Evolutionary conservation across 345 rosid genomes (phyloP), one percentile per base, ranked within the genome.

Genomic region (Syzygium aromaticum): DNA sequence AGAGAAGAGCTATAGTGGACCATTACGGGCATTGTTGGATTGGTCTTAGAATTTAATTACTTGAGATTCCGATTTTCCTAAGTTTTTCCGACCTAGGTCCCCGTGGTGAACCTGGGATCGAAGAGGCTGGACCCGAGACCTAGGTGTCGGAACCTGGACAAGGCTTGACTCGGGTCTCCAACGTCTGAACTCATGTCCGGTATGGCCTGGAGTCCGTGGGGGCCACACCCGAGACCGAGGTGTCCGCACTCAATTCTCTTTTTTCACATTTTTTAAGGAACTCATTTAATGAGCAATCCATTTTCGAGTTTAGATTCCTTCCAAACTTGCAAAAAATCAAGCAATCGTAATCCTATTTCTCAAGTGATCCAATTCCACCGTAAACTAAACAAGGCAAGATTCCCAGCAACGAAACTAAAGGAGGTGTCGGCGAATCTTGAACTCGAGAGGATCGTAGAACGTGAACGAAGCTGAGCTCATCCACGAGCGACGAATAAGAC

Each of bases 401-500:
- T 64, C 0, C 3, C 0, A 3, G 22, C 0, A 64, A 16, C 8
- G 22, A 1, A 64, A 64, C 5, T 22, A 9, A 64, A 8, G 77
- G 43, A 8, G 43, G 43, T 0, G 6, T 8, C 4, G 3, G 12
- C 30, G 43, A 64, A 64, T 64, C 22, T 30, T 0, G 12, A 64
- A 30, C 77, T 16, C 3, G 3, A 8, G 3, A 7, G 43, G 43
- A 64, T 64, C 6, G 8, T 16, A 64, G 3, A 16, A 64, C 30
- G 33, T 30, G 3, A 64, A 30, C 3, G 33, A 16, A 1, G 3
- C 8, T 8, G 77, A 64, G 77, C 17, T 64, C 38, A 10, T 0
- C 6, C 0, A 0, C 2, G 0, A 64, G 0, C 1, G 0, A 30
- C 2, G 4, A 15, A 28, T 64, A 64, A 64, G 9, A 33, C 0